Percentiles rank a stretch among this genome's conserved stretches.
phyloP scores from a whole-genome alignment of 768 basidiomycete genomes.

The Russula vinacea region DNA sequence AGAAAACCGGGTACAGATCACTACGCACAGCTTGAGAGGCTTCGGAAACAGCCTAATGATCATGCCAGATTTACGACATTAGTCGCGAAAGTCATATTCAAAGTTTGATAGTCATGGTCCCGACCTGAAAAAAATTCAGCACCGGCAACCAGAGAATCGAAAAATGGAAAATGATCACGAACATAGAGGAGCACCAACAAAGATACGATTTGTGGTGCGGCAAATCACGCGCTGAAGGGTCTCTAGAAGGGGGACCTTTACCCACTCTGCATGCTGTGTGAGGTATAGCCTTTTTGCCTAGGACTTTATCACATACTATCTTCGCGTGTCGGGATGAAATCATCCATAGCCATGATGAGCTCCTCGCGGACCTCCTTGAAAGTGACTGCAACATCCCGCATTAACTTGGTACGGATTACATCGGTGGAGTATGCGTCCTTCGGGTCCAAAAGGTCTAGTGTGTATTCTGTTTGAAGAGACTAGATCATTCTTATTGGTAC shows the following conservation, averaged over 20 bases:
- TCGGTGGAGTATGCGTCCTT: not conserved
- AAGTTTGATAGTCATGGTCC: conserved; percentile 39
- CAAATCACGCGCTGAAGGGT: conserved; percentile 36
- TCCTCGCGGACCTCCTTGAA: not conserved
- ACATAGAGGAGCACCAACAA: conserved; percentile 46
- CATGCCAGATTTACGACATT: conserved; percentile 37
- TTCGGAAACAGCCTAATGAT: conserved; percentile 42
- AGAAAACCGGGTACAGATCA: no score
- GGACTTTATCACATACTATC: not conserved
- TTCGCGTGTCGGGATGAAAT: not conserved
- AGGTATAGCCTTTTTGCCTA: not conserved
- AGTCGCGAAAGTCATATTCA: conserved; percentile 35
- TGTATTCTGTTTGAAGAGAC: not conserved
- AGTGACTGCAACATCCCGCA: not conserved
- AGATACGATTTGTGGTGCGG: conserved; percentile 39
- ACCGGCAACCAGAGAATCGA: not conserved
- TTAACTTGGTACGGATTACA: not conserved
- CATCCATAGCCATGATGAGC: not conserved
- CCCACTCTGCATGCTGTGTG: conserved; percentile 38
- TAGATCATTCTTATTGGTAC: not conserved
- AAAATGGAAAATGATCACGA: not conserved
- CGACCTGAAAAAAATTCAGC: conserved; percentile 37
- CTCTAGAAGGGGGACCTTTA: conserved; percentile 31
- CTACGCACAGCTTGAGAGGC: conserved; percentile 46
- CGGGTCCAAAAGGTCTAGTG: not conserved